phyloP scores from a whole-genome alignment of 1,284 basidiomycete species.

The Kwoniella shivajii region DNA sequence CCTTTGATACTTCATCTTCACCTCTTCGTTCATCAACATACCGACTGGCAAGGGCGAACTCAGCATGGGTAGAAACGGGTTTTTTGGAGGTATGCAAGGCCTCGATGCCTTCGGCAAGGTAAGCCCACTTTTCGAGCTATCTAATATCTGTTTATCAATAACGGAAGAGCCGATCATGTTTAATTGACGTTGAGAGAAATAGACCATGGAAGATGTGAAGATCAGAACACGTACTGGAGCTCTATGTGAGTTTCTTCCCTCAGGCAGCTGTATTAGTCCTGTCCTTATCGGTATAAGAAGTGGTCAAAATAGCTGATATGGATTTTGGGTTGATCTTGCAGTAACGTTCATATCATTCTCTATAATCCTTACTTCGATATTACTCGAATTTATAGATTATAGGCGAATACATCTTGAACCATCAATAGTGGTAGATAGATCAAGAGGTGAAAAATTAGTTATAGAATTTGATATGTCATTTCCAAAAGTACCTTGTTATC shows the following conservation, averaged over 20 bases:
- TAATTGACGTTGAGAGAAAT: no score
- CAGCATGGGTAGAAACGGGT: slow-evolving; percentile 53
- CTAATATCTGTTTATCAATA: neutral
- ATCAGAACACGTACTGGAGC: slow-evolving; percentile 93
- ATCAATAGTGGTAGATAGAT: slow-evolving; percentile 87
- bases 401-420: slow-evolving; percentile 82
- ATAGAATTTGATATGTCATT: slow-evolving; percentile 93
- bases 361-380: slow-evolving; percentile 86
- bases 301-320: slow-evolving; percentile 2
- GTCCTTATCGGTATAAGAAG: no score
- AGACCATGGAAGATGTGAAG: slow-evolving; percentile 98
- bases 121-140: slow-evolving; percentile 36
- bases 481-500: slow-evolving; percentile 94
- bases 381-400: slow-evolving; percentile 96
- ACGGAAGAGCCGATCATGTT: slow-evolving; percentile 9
- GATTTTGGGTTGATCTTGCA: slow-evolving; percentile 46
- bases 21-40: neutral
- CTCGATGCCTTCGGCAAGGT: slow-evolving; percentile 99
- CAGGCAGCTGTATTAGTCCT: neutral
- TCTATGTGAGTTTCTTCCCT: slow-evolving; percentile 64
- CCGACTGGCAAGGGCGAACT: neutral
- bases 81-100: slow-evolving; percentile 52
- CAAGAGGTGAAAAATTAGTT: slow-evolving; percentile 89
- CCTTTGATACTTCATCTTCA: neutral
- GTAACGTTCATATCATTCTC: slow-evolving; percentile 91